A percentile compares a stretch with the other conserved stretches of the same genome.
phyloP scores from a whole-genome alignment of 371 early-diverging fungal species.

The Actinomortierella ambigua region DNA sequence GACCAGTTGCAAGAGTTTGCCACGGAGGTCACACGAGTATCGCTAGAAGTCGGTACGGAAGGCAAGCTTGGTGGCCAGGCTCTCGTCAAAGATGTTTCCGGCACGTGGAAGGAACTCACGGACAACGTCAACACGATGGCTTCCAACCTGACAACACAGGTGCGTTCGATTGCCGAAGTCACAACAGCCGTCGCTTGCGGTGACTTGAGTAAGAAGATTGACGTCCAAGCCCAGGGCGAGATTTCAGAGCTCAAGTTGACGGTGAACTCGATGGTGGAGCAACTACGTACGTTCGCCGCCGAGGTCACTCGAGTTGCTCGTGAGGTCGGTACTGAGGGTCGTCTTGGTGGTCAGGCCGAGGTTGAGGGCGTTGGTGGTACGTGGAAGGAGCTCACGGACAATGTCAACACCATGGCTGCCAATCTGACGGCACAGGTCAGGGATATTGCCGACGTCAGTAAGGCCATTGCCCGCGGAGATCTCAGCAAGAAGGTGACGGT shows the following conservation, averaged over 20 bases:
- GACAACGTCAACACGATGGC: conserved; percentile 65
- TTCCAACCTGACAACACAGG: conserved; percentile 55
- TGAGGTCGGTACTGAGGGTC: conserved; percentile 71
- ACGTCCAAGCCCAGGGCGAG: conserved; percentile 55
- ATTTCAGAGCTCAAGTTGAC: conserved; percentile 58
- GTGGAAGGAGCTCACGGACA: conserved; percentile 60
- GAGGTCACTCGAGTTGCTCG: conserved; percentile 71
- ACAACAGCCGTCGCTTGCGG: conserved; percentile 59
- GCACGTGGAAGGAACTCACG: conserved; percentile 63
- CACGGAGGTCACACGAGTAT: conserved; percentile 59
- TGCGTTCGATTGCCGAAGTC: conserved; percentile 58
- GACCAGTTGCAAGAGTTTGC: conserved; percentile 54
- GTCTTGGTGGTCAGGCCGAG: conserved; percentile 54
- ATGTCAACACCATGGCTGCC: conserved; percentile 59
- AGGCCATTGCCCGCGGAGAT: conserved; percentile 68
- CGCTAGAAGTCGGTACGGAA: conserved; percentile 62
- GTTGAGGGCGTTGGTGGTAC: conserved; percentile 57
- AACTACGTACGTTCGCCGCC: conserved; percentile 62
- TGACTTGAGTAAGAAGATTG: conserved; percentile 54
- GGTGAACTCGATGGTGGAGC: conserved; percentile 65
- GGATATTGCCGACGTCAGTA: conserved; percentile 56
- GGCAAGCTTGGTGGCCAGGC: conserved; percentile 55
- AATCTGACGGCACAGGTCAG: conserved; percentile 60
- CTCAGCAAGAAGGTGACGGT: conserved; percentile 61
- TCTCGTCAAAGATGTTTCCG: conserved; percentile 52